Evolutionary conservation across 163 green algal genomes (phyloP).

Genomic region (Coccomyxa subellipsoidea): DNA sequence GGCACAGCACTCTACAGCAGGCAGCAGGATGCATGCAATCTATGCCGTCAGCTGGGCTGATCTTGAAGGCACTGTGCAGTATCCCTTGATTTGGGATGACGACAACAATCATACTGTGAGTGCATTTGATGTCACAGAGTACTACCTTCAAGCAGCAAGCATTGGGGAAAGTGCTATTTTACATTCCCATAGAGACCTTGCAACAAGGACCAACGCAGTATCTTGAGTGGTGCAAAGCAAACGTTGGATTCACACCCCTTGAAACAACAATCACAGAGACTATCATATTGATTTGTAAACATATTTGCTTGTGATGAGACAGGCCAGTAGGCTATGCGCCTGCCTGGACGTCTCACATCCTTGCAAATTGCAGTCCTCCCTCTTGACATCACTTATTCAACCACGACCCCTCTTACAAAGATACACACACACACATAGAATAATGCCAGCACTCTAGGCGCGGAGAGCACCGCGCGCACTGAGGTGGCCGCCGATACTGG

Average conservation of each 20-base stretch:
- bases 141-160: background rate
- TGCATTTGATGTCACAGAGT: background rate
- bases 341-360: too few relatives aligned
- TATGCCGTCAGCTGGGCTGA: slow-evolving; percentile 27
- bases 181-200: too few relatives aligned
- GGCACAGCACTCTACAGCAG: slow-evolving; percentile 30
- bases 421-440: background rate
- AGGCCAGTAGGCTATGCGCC: too few relatives aligned
- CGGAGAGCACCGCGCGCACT: background rate
- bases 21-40: slow-evolving; percentile 35
- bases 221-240: too few relatives aligned
- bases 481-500: background rate
- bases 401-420: background rate
- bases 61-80: background rate
- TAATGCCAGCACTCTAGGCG: background rate
- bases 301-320: too few relatives aligned
- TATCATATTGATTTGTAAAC: too few relatives aligned
- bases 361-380: too few relatives aligned
- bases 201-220: too few relatives aligned
- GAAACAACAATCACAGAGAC: too few relatives aligned
- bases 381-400: too few relatives aligned
- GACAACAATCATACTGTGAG: background rate
- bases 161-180: too few relatives aligned
- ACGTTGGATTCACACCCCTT: too few relatives aligned
- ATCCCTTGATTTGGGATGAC: slow-evolving; percentile 4